Evolutionary conservation across 139 green algal species (phyloP).

Genomic region (Chlorella ohadii): DNA sequence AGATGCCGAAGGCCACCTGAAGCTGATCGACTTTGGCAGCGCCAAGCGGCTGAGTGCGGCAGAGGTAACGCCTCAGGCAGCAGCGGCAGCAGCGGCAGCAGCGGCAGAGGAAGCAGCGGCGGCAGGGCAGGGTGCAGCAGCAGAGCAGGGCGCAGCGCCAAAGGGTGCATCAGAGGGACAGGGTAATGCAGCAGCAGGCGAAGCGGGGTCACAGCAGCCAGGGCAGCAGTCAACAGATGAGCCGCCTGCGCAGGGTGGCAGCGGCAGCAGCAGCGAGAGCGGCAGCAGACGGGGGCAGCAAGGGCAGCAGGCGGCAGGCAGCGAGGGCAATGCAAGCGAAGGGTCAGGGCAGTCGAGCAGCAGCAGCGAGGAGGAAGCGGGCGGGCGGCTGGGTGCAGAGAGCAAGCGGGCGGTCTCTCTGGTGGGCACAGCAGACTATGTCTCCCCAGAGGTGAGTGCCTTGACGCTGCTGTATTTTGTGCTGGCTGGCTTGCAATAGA

Average conservation of each 20-base stretch:
- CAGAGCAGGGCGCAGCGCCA: not conserved
- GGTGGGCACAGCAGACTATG: conserved; percentile 92
- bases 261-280: not conserved
- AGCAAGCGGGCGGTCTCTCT: conserved; percentile 59
- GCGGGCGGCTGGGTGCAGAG: not conserved
- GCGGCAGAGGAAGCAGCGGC: not conserved
- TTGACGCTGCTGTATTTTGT: no score
- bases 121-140: not conserved
- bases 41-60: conserved; percentile 61
- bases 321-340: not conserved
- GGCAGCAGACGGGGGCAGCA: no score
- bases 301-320: not conserved
- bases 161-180: not conserved
- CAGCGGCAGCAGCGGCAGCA: not conserved
- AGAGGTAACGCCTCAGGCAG: conserved; percentile 41
- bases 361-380: not conserved
- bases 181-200: not conserved
- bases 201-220: not conserved
- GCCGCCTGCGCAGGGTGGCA: not conserved
- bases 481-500: no score
- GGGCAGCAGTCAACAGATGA: not conserved
- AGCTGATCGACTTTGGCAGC: conserved; percentile 95
- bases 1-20: conserved; percentile 77
- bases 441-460: conserved; percentile 38
- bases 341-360: not conserved